Evolutionary conservation across 352 stramenopile species (phyloP).

Genomic region (Phytophthora europaea): DNA sequence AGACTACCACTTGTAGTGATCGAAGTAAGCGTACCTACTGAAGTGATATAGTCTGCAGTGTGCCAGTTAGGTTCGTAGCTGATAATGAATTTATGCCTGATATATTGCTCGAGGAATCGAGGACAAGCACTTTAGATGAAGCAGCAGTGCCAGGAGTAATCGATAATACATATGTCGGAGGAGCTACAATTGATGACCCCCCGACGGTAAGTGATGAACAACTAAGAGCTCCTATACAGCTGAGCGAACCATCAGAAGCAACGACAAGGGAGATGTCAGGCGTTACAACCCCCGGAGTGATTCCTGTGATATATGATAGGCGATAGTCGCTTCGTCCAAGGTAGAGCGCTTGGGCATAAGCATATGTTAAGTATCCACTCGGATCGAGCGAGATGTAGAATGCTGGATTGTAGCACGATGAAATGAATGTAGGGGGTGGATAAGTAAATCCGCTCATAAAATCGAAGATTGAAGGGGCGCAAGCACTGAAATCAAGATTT

Average conservation of each 20-base stretch:
- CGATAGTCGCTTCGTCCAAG: not conserved
- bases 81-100: not conserved
- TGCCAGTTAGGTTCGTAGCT: not conserved
- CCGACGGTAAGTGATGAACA: not conserved
- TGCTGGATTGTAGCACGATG: not conserved
- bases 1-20: not conserved
- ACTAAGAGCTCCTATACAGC: not conserved
- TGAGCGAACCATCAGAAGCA: not conserved
- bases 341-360: not conserved
- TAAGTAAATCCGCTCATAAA: not conserved
- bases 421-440: not conserved
- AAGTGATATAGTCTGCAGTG: not conserved
- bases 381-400: not conserved
- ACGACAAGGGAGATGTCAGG: not conserved
- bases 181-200: too few species aligned
- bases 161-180: not conserved
- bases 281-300: not conserved
- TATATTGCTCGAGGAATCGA: not conserved
- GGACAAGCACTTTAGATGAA: not conserved
- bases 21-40: not conserved
- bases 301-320: not conserved
- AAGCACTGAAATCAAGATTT: too few species aligned
- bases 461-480: too few species aligned
- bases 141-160: not conserved
- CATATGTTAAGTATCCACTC: not conserved